Evolutionary conservation across 805 yeast species (phyloP).

Genomic region (Scheffersomyces ergatensis): DNA sequence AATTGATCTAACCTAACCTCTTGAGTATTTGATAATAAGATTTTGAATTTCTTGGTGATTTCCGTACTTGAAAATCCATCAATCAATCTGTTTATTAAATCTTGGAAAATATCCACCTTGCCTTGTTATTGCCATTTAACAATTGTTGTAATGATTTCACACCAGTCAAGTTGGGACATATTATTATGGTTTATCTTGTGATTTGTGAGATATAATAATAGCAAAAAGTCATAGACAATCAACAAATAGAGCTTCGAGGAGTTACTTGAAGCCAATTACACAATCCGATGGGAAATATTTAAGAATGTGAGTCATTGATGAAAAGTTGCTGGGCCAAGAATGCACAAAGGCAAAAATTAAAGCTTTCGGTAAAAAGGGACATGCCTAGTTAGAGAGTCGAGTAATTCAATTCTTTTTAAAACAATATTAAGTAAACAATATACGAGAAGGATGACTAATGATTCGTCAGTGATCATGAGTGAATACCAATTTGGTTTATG

Average conservation of each 20-base stretch:
- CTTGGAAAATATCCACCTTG: conserved; percentile 66
- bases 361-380: conserved; percentile 34
- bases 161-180: conserved; percentile 68
- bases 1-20: conserved; percentile 34
- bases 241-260: conserved; percentile 34
- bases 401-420: conserved; percentile 14
- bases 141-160: conserved; percentile 63
- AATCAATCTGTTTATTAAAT: conserved; percentile 61
- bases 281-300: conserved; percentile 22
- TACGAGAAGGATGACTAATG: too few species aligned
- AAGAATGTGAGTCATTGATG: conserved; percentile 30
- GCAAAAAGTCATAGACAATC: conserved; percentile 10
- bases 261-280: conserved; percentile 18
- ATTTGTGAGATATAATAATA: too few species aligned
- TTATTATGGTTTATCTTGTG: conserved; percentile 76
- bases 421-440: too few species aligned
- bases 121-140: conserved; percentile 45
- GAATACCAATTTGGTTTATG: too few species aligned
- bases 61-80: conserved; percentile 62
- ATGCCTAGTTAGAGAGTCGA: conserved; percentile 38
- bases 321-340: conserved; percentile 13
- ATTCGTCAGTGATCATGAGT: too few species aligned
- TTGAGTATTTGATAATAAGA: conserved; percentile 24
- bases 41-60: conserved; percentile 49
- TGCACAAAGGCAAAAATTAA: conserved; percentile 30